These are phyloP conservation scores for Parafenestella ontariensis DNA, from an alignment of 2,329 filamentous ascomycete species.

Conservation along the genomic window DNA sequence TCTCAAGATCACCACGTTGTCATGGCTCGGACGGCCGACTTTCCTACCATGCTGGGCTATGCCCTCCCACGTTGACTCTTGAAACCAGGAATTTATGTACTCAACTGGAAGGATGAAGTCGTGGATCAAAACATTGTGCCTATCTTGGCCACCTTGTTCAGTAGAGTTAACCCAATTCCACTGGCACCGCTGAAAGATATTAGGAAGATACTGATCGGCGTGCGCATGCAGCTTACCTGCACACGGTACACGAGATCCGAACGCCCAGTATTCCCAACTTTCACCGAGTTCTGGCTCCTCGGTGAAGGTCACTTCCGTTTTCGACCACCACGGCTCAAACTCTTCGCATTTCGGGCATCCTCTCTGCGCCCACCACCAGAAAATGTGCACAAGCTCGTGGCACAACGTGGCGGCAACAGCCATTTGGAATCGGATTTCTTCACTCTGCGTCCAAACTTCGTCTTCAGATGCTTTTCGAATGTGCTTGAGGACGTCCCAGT, in stretches of 20 bases:
- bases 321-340: neutral
- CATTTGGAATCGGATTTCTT: constrained; percentile 1
- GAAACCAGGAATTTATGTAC: constrained; percentile 1
- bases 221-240: neutral
- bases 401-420: neutral
- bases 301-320: neutral
- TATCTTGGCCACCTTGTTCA: neutral
- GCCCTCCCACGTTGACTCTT: neutral
- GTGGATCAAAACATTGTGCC: neutral
- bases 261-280: neutral
- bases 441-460: neutral
- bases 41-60: neutral
- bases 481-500: neutral
- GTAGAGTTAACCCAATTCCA: neutral
- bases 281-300: neutral
- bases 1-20: neutral
- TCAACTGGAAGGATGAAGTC: neutral
- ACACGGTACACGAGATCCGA: neutral
- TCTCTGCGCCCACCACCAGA: neutral
- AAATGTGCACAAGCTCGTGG: constrained; percentile 3
- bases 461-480: neutral
- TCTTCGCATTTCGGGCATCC: neutral
- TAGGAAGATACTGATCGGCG: neutral
- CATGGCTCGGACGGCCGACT: neutral
- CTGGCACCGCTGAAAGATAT: neutral